Base-by-base conservation (phyloP, 257 asterid genomes). In the Thymus mandschuricus region DNA sequence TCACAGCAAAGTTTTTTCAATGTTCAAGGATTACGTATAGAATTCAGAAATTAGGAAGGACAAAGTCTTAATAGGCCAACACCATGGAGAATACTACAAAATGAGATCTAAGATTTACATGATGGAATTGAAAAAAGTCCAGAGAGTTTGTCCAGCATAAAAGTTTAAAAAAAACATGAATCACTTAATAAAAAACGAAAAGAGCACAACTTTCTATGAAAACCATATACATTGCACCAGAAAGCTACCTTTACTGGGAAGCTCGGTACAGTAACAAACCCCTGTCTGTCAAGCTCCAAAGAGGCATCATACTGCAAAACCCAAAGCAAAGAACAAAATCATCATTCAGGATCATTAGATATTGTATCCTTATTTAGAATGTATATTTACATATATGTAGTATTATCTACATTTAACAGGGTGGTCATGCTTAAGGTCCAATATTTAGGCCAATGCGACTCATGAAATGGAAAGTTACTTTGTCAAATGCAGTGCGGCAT, bases 401-500 rank as follows among this genome's bases (percentile, higher is more conserved):
- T 21, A 21, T 28, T 31, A 52, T 79, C 64, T 56, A 11, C 28
- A 62, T 70, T 75, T 46, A 55, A n/a, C 1, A 33, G 60, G 35
- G 62, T 40, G 21, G 54, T 59, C 2, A 8, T 21, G 1, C 21
- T 7, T 8, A 52, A 71, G 63, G 29, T 54, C 57, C 40, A 38
- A 54, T 33, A 68, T 61, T 21, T 3, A 55, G 56, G 45, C 33
- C 27, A 73, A 58, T 65, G 35, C 28, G 60, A 51, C 55, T 58
- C 60, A 10, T 61, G 61, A 56, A n/a, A 70, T 48, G 41, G 77
- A 74, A 81, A 70, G 5, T 74, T 82, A 91, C 97, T 75, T 91
- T 91, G 80, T 91, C 96, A 83, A 91, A 91, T 78, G 97, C 95
- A 78, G 71, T 85, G 49, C 86, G 83, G 54, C 97, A 91, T 78